phyloP scores from a whole-genome alignment of 2,329 filamentous ascomycete species.

The Colletotrichum spaethianum region DNA sequence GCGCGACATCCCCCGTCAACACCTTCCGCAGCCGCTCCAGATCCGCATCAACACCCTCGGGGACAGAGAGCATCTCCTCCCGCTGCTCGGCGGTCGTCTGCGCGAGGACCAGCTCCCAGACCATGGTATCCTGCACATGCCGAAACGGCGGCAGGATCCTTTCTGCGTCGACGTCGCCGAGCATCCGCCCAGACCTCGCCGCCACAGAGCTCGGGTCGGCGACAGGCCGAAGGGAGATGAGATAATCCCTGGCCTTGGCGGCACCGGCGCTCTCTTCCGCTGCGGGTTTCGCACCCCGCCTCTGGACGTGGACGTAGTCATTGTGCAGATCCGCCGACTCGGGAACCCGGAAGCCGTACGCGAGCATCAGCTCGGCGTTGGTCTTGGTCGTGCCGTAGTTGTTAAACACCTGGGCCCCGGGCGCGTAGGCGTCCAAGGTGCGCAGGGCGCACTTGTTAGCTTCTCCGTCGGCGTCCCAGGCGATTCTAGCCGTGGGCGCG shows the following conservation, averaged over 20 bases:
- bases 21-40: slow-evolving; percentile 46
- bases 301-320: slow-evolving; percentile 72
- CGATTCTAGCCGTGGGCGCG: slow-evolving; percentile 69
- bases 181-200: slow-evolving; percentile 56
- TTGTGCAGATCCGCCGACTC: slow-evolving; percentile 66
- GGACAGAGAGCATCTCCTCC: slow-evolving; percentile 47
- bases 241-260: slow-evolving; percentile 55
- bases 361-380: slow-evolving; percentile 78
- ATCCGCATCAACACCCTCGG: slow-evolving; percentile 41
- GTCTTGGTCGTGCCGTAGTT: slow-evolving; percentile 81
- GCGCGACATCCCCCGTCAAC: slow-evolving; percentile 50
- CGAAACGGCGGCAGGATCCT: slow-evolving; percentile 57
- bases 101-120: slow-evolving; percentile 63
- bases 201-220: slow-evolving; percentile 63
- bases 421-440: slow-evolving; percentile 51
- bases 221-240: slow-evolving; percentile 68
- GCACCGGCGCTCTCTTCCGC: slow-evolving; percentile 44
- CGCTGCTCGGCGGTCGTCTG: slow-evolving; percentile 53
- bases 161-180: slow-evolving; percentile 46
- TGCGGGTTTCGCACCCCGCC: slow-evolving; percentile 51
- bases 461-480: slow-evolving; percentile 68
- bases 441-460: slow-evolving; percentile 57
- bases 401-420: slow-evolving; percentile 74
- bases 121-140: slow-evolving; percentile 67
- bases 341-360: slow-evolving; percentile 73